Evolutionary conservation across 129 eudicot genomes (phyloP).

Genomic region (Deinandra increscens): DNA sequence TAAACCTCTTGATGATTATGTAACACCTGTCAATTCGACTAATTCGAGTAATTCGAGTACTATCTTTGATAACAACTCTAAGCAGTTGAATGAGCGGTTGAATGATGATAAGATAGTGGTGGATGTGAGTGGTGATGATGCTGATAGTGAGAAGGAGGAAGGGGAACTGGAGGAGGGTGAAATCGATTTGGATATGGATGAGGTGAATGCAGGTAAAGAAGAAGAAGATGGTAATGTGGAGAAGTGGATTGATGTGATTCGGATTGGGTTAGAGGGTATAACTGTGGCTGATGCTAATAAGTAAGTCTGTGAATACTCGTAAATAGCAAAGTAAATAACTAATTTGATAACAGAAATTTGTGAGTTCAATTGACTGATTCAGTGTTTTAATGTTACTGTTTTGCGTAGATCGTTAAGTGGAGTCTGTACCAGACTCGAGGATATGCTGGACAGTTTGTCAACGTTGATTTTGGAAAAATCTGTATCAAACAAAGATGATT

Average conservation of each 20-base stretch:
- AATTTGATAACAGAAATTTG: slow-evolving; percentile 1
- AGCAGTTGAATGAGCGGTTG: neutral
- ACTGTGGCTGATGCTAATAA: slow-evolving; percentile 47
- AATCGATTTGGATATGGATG: slow-evolving; percentile 57
- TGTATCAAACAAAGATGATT: slow-evolving; percentile 46
- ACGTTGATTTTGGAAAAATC: slow-evolving; percentile 41
- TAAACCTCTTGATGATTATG: slow-evolving; percentile 73
- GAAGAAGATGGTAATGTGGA: slow-evolving; percentile 36
- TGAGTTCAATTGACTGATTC: slow-evolving; percentile 16
- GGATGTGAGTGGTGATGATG: slow-evolving; percentile 46
- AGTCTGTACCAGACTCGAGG: slow-evolving; percentile 56
- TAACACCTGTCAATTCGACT: slow-evolving; percentile 40
- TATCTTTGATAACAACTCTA: slow-evolving; percentile 11
- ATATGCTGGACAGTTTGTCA: slow-evolving; percentile 46
- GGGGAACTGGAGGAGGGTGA: slow-evolving; percentile 78
- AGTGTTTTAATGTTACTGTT: slow-evolving; percentile 4
- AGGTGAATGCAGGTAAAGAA: slow-evolving; percentile 28
- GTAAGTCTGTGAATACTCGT: slow-evolving; percentile 55
- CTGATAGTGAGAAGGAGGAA: slow-evolving; percentile 51
- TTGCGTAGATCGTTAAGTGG: slow-evolving; percentile 56
- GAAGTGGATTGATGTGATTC: slow-evolving; percentile 43
- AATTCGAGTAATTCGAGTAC: too few species aligned
- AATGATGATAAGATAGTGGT: slow-evolving; percentile 27
- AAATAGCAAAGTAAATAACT: slow-evolving; percentile 2
- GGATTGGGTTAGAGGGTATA: slow-evolving; percentile 49